A percentile compares a stretch with the other conserved stretches of the same genome.
These are phyloP conservation scores for Wallacemonas sp. DNA, from an alignment of 208 protist species.

Conservation along the genomic window DNA sequence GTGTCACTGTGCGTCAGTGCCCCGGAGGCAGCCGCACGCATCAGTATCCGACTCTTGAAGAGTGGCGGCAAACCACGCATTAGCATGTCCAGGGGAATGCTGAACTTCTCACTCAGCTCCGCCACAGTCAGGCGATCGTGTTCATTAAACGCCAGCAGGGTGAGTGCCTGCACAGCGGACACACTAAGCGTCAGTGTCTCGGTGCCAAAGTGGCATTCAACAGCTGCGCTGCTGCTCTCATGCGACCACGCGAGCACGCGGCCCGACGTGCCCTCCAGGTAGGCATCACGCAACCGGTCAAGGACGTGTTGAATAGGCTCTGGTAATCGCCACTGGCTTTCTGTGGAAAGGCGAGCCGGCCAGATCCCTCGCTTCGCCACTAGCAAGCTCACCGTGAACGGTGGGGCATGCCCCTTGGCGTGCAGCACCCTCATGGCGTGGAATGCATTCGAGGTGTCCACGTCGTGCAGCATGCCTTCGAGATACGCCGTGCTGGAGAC, in stretches of 20 bases:
- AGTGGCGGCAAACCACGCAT: conserved; percentile 44
- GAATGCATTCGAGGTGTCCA: conserved; percentile 48
- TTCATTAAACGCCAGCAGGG: conserved; percentile 79
- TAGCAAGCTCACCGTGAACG: conserved; percentile 52
- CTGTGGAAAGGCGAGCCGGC: conserved; percentile 41
- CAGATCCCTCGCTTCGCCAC: conserved; percentile 86
- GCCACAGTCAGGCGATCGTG: conserved; percentile 12
- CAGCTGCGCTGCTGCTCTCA: conserved; percentile 68
- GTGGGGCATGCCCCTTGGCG: conserved; percentile 14
- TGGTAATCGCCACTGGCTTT: conserved; percentile 28
- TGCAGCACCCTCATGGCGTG: conserved; percentile 41
- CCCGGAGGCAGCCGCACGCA: not conserved
- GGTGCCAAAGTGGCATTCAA: conserved; percentile 49
- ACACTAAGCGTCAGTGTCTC: conserved; percentile 48
- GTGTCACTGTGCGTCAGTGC: conserved; percentile 34
- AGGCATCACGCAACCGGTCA: conserved; percentile 46
- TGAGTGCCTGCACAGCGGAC: conserved; percentile 64
- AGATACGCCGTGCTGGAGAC: conserved; percentile 70
- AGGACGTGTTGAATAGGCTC: conserved; percentile 41
- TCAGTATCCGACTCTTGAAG: conserved; percentile 38
- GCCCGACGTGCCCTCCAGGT: conserved; percentile 58
- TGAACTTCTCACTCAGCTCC: not conserved
- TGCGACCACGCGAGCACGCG: conserved; percentile 80
- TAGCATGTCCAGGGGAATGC: conserved; percentile 37
- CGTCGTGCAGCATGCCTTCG: conserved; percentile 88